A percentile compares a stretch with the other conserved stretches of the same genome.
These are phyloP conservation scores for Fusarium armeniacum DNA, from an alignment of 2,329 filamentous ascomycete species.

Conservation along the genomic window DNA sequence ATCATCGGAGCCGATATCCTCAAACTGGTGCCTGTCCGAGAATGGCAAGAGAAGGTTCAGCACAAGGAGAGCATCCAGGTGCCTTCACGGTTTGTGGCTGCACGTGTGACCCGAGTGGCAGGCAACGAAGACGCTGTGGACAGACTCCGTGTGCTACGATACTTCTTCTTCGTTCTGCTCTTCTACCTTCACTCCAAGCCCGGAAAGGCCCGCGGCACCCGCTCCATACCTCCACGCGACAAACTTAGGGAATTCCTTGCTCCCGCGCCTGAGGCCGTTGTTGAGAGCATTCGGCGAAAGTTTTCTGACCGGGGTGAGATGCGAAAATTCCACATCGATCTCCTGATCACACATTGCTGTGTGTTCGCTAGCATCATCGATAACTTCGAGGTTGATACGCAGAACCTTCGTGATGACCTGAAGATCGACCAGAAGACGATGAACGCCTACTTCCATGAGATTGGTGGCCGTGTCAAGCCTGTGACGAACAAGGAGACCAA, in stretches of 20 bases:
- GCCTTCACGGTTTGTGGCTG: conserved; percentile 74
- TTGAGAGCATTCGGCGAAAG: conserved; percentile 76
- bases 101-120: conserved; percentile 68
- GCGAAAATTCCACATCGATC: conserved; percentile 78
- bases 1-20: conserved; percentile 78
- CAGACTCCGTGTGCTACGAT: conserved; percentile 71
- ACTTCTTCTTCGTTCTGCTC: conserved; percentile 69
- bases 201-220: conserved; percentile 62
- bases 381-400: conserved; percentile 79
- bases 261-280: conserved; percentile 71
- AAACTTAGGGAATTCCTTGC: conserved; percentile 70
- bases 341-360: conserved; percentile 80
- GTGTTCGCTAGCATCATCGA: conserved; percentile 79
- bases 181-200: conserved; percentile 65
- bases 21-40: conserved; percentile 75
- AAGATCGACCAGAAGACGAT: conserved; percentile 79
- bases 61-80: conserved; percentile 69
- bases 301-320: conserved; percentile 76
- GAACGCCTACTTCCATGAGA: conserved; percentile 79
- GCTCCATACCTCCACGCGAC: conserved; percentile 70
- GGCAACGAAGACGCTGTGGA: conserved; percentile 66
- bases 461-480: conserved; percentile 77
- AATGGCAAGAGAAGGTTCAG: conserved; percentile 79
- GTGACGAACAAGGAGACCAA: conserved; percentile 74
- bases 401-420: conserved; percentile 78